phyloP scores from a whole-genome alignment of 140 eudicot genomes.

The Anethum foeniculum region DNA sequence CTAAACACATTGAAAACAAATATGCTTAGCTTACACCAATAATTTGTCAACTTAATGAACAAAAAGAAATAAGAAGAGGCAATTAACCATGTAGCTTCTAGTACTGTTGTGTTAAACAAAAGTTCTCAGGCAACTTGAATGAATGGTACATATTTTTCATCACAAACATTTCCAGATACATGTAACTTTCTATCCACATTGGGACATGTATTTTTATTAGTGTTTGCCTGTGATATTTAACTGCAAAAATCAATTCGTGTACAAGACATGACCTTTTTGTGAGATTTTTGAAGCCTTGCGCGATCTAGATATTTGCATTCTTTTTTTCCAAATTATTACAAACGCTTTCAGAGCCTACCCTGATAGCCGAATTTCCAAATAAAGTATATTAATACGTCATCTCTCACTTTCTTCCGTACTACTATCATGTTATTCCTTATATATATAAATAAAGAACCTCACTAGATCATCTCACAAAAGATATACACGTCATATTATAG shows the following conservation, averaged over 20 bases:
- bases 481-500: background rate
- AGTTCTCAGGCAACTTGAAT: background rate
- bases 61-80: background rate
- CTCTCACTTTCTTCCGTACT: background rate
- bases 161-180: background rate
- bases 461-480: background rate
- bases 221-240: background rate
- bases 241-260: background rate
- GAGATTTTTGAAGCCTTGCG: background rate
- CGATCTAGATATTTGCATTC: background rate
- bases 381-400: background rate
- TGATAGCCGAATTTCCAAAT: background rate
- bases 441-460: background rate
- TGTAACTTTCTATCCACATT: background rate
- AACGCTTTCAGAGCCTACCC: background rate
- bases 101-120: background rate
- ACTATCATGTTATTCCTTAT: background rate
- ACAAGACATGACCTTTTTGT: background rate
- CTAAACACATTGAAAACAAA: background rate
- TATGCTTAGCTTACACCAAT: background rate
- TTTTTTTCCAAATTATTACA: background rate
- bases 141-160: background rate
- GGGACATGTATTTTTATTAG: background rate
- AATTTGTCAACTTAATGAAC: background rate
- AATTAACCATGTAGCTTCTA: background rate